Evolutionary conservation across 2,329 filamentous ascomycete genomes (phyloP), one percentile per base, ranked within the genome.

Genomic region (Eutypella sp.): DNA sequence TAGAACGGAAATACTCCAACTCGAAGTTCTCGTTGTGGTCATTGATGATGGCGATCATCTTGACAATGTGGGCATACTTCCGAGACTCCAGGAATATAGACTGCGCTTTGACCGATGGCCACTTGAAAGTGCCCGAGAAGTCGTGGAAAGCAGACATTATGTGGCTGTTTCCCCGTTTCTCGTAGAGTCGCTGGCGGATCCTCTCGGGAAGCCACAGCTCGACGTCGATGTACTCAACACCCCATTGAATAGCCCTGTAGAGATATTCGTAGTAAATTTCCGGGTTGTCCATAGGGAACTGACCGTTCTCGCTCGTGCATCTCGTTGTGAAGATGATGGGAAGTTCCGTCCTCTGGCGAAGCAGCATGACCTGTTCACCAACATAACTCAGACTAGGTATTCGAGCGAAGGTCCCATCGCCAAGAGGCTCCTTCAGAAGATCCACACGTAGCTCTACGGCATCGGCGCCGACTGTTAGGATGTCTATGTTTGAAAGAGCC

Each of bases 131-230:
- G 2, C 88, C 87, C 0, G 87, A 90, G 59, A 92, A 92, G 68
- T 93, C 89, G 63, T 95, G 89, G 59, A 92, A 93, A 11, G 89
- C 89, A n/a, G 88, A 92, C 72, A 95, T 90, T 65, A 95, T 89
- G 53, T 84, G 85, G 58, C 85, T 92, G 66, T 82, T 87, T 2
- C 88, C 88, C 54, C 85, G 84, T 44, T 79, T 75, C 54, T 85
- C 79, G 44, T 81, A 85, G 9, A 95, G 67, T 48, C 72, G 76
- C 51, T 74, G 74, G 51, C 89, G 76, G 46, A 95, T 87, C 6
- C 79, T 72, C 61, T 91, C 87, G 1, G 89, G 89, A 31, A 95
- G 75, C 87, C 89, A 93, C 33, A 95, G 69, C 69, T 95, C 89
- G 43, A 95, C 88, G 58, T 95, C 89, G 51, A 95, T 85, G 61